phyloP scores from a whole-genome alignment of 768 basidiomycete genomes.

The Xanthoconium stramineum region DNA sequence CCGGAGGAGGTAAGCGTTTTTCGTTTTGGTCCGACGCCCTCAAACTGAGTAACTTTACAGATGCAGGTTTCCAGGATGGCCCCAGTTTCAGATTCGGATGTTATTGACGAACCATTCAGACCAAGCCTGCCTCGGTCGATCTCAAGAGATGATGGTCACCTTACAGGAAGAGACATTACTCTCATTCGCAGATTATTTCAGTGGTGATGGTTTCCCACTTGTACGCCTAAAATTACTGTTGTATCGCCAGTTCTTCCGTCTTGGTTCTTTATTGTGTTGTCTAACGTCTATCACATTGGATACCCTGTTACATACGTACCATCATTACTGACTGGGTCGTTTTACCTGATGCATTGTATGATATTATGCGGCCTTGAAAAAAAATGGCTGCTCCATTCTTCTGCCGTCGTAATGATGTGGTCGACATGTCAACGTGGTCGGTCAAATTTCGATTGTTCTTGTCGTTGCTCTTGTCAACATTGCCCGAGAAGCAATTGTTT shows the following conservation, averaged over 20 bases:
- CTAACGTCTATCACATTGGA: slow-evolving; percentile 26
- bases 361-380: slow-evolving; percentile 14
- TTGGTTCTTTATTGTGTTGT: slow-evolving; percentile 28
- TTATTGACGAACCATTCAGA: slow-evolving; percentile 41
- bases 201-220: slow-evolving; percentile 29
- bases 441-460: too few species aligned
- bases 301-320: slow-evolving; percentile 38
- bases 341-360: slow-evolving; percentile 26
- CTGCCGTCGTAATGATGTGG: neutral
- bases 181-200: slow-evolving; percentile 53
- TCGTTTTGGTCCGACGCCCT: neutral
- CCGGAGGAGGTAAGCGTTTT: slow-evolving; percentile 53
- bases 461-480: slow-evolving; percentile 2
- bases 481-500: slow-evolving; percentile 2
- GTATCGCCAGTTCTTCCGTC: slow-evolving; percentile 27
- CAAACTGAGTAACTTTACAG: slow-evolving; percentile 33
- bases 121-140: slow-evolving; percentile 31
- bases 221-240: slow-evolving; percentile 23
- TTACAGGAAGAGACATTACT: slow-evolving; percentile 38
- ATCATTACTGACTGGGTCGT: slow-evolving; percentile 30
- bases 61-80: slow-evolving; percentile 66
- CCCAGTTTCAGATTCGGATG: slow-evolving; percentile 42
- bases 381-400: neutral
- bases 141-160: slow-evolving; percentile 31
- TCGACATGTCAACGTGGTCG: too few species aligned